Base-by-base conservation (phyloP, 345 rosid species). In the Salix exigua region DNA sequence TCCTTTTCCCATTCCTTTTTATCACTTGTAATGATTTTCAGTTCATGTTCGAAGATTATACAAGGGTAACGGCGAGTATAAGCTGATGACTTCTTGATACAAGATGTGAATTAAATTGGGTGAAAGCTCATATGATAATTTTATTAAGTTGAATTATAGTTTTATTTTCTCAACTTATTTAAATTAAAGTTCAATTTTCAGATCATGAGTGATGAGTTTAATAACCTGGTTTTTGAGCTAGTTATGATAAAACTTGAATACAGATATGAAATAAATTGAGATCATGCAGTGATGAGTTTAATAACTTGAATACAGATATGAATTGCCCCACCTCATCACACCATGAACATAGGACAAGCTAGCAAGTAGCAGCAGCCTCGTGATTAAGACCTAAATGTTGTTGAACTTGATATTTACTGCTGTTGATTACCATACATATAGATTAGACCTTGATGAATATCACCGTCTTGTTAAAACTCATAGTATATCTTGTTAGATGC, bases 1-100 rank as follows among this genome's bases (percentile, higher is more conserved):
- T 65, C 26, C 35, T 69, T 74, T 63, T 68, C 58, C 60, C 28
- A 37, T 77, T 66, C 16, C 51, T 26, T 73, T 76, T 74, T 71
- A 71, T 33, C 65, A 37, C 51, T 55, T 67, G 63, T 69, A n/a
- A 78, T 80, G 44, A 78, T 75, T 80, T 71, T 42, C 74, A 55
- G 67, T 53, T 81, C 76, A 70, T 74, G 60, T 78, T 77, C 75
- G 37, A 66, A 71, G 73, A 64, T 72, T 31, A 73, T 2, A 38
- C 23, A 9, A 13, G 18, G 12, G 61, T 68, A 72, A 77, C 75
- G 72, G 75, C 77, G 78, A 69, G 64, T 44, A 38, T 18, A 7
- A 42, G 16, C 5, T 5, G 37, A 33, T 33, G 37, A 4, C 37
- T 33, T 33, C 7, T 33, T 33, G 6, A 33, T 5, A 33, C 37